phyloP scores from a whole-genome alignment of 2,329 filamentous ascomycete species.

The Exophiala sp. region DNA sequence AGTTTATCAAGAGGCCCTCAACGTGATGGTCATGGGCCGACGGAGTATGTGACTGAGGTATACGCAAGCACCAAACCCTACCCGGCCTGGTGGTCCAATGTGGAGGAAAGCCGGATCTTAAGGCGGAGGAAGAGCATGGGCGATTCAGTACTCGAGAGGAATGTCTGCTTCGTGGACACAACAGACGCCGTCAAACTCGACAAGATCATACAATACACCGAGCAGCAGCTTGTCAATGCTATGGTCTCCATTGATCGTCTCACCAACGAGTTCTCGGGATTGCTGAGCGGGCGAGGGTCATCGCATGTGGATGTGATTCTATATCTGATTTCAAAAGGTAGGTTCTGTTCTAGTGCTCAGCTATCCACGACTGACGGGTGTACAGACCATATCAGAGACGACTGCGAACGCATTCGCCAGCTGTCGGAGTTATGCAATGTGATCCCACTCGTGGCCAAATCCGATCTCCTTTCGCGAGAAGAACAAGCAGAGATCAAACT shows the following conservation, averaged over 20 bases:
- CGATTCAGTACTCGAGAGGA: slow-evolving; percentile 77
- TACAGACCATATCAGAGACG: slow-evolving; percentile 53
- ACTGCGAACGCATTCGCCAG: slow-evolving; percentile 65
- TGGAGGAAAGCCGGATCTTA: slow-evolving; percentile 58
- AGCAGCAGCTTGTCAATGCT: slow-evolving; percentile 60
- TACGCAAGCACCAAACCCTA: slow-evolving; percentile 78
- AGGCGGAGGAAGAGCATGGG: slow-evolving; percentile 64
- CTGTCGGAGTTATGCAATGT: slow-evolving; percentile 73
- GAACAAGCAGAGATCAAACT: slow-evolving; percentile 57
- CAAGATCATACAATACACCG: slow-evolving; percentile 61
- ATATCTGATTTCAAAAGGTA: slow-evolving; percentile 71
- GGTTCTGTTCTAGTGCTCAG: slow-evolving; percentile 28
- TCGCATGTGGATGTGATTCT: slow-evolving; percentile 78
- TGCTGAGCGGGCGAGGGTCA: slow-evolving; percentile 76
- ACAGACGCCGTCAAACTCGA: slow-evolving; percentile 53
- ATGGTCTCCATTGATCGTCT: slow-evolving; percentile 56
- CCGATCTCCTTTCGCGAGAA: slow-evolving; percentile 60
- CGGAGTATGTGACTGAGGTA: slow-evolving; percentile 48
- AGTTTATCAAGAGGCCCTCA: slow-evolving; percentile 3
- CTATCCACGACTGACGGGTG: background rate
- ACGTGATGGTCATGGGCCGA: slow-evolving; percentile 22
- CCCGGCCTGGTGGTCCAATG: slow-evolving; percentile 81
- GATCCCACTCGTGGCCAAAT: slow-evolving; percentile 71
- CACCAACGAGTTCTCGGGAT: slow-evolving; percentile 66
- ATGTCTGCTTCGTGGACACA: slow-evolving; percentile 89